phyloP scores from a whole-genome alignment of 1,284 basidiomycete species.

The Moniliophthora roreri region DNA sequence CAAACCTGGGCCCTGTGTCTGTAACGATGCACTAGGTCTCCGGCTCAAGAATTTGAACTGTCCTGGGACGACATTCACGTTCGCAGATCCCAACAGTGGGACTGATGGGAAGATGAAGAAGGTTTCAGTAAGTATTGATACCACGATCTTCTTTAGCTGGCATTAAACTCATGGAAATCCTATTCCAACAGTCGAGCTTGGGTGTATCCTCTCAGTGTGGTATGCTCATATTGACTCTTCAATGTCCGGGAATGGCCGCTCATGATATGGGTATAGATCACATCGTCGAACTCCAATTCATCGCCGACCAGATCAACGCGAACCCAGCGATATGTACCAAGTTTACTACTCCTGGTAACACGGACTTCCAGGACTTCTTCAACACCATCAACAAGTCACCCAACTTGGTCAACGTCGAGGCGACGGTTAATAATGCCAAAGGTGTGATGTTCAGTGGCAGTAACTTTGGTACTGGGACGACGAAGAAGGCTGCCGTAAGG shows the following conservation, averaged over 20 bases:
- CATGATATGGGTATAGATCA: background rate
- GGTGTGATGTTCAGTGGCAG: conserved; percentile 8
- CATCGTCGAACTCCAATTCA: conserved; percentile 15
- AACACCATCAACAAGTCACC: conserved; percentile 7
- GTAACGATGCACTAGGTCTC: background rate
- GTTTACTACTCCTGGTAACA: conserved; percentile 4
- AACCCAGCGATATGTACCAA: conserved; percentile 11
- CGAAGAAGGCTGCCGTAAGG: conserved; percentile 10
- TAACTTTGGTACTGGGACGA: conserved; percentile 7
- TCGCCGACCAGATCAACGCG: conserved; percentile 10
- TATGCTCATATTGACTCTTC: background rate
- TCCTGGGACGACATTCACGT: background rate
- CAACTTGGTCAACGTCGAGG: conserved; percentile 7
- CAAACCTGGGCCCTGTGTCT: background rate
- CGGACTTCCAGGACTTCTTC: conserved; percentile 10
- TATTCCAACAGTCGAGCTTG: background rate
- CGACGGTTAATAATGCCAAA: conserved; percentile 11
- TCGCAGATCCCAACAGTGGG: background rate
- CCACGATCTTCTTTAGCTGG: background rate
- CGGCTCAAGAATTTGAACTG: background rate
- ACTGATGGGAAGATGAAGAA: conserved; percentile 1
- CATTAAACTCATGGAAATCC: too few species aligned
- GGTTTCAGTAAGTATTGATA: background rate
- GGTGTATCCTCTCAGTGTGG: background rate
- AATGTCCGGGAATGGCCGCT: background rate